Base-by-base conservation (phyloP, 2,329 filamentous ascomycete species). In the Trichoderma guizhouense region DNA sequence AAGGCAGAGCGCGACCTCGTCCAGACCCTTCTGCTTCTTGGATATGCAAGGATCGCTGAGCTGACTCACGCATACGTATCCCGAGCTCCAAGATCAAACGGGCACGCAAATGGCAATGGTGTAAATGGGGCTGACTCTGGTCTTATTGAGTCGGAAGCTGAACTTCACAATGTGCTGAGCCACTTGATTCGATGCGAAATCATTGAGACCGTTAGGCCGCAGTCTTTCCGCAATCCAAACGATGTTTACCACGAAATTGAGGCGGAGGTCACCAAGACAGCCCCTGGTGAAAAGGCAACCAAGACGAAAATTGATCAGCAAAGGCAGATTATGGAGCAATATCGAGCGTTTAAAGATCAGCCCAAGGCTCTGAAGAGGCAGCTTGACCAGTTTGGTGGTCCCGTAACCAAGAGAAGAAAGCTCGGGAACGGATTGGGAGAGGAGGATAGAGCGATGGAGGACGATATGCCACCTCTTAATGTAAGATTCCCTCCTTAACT, bases 11-110 rank as follows among this genome's bases (percentile, higher is more conserved):
- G 90, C 71, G 89, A 91, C 73, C 85, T 98, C 51, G 87, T 96
- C 72, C 90, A 93, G 76, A 92, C 91, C 34, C 83, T 98, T 55
- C 83, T 97, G 73, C 86, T 91, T 70, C 86, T 95, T 21, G 95
- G 95, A 1, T 92, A 96, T 82, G 91, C 92, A 34, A 90, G 89
- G 78, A 86, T 95, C 39, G 87, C 86, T 55, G 91, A 94, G 76
- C 84, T 95, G 57, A 86, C 86, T n/a, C 88, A 90, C 47, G 89
- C 90, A 21, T 92, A 91, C 76, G 78, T 78, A 30, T 79, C 81
- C 5, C 79, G 84, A 76, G 76, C 76, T 21, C 79, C 80, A 7
- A 79, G 81, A 73, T 72, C 76, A 28, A 81, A 82, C 47, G 79
- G 81, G 0, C 77, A 81, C 51, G 72, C 76, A 18, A 72, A 73